Evolutionary conservation across 2,329 filamentous ascomycete genomes (phyloP), one percentile per base, ranked within the genome.

Genomic region (Penicillium sp.): DNA sequence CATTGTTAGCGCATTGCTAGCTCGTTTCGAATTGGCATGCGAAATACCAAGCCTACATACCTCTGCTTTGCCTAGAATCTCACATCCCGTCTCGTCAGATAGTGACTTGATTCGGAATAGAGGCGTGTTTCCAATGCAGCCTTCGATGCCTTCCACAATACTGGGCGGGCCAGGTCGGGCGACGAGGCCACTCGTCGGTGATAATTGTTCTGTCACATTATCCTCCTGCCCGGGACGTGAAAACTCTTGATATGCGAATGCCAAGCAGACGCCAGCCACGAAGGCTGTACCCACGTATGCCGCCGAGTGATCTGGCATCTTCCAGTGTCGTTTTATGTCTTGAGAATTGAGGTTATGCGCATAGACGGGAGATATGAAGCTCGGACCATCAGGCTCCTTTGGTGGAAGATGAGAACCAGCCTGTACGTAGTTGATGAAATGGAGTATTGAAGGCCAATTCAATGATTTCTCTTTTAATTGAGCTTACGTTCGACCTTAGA

Each of bases 21-120:
- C 24, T 39, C 20, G 40, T 39, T 14, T n/a, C 29, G 31, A 22
- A 29, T 22, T 37, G 14, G 38, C 31, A 24, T 9, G 47, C 35
- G 16, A 14, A 13, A 20, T 35, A 34, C 44, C 20, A n/a, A 13
- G 22, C n/a, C 39, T 44, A 56, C 65, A 55, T 73, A 83, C 82
- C 73, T 99, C 94, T 47, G 92, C 92, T 76, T 99, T 99, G 63
- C 88, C 94, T 35, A 97, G 80, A 67, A 99, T 96, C 39, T 86
- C 86, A 68, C 94, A 92, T 20, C 92, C 92, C 4, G 94, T 97
- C 18, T 87, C 90, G 45, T 89, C 86, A 4, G 90, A 95, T 24
- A 99, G 82, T 37, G 89, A 92, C 64, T 86, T 89, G 71, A 99
- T 92, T 61, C 85, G 85, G 66, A 99, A 84, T 26, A 99, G 82